These are phyloP conservation scores for Cyphellophora europaea DNA, from an alignment of 2,329 filamentous ascomycete species.

Conservation along the genomic window DNA sequence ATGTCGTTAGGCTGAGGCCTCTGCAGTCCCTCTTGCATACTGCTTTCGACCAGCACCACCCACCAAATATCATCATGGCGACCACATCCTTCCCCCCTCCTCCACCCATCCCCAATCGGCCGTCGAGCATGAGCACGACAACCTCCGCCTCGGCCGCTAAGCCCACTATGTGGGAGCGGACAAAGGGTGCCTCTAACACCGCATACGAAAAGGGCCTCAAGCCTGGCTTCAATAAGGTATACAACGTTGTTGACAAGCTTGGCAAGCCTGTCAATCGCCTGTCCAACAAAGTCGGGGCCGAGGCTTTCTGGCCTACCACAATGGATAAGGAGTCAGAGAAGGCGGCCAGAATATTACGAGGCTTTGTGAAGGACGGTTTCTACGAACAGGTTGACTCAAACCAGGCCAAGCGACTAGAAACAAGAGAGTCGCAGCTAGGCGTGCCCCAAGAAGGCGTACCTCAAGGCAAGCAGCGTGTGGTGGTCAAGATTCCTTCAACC, in stretches of 20 bases:
- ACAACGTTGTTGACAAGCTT: slow-evolving; percentile 56
- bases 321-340: slow-evolving; percentile 88
- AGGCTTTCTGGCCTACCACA: slow-evolving; percentile 77
- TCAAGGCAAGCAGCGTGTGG: slow-evolving; percentile 51
- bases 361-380: slow-evolving; percentile 77
- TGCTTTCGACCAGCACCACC: background rate
- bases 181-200: slow-evolving; percentile 33
- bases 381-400: slow-evolving; percentile 51
- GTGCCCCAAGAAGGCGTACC: slow-evolving; percentile 24
- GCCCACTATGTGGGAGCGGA: slow-evolving; percentile 45
- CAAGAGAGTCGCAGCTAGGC: slow-evolving; percentile 37
- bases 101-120: slow-evolving; percentile 1
- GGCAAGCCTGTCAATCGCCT: slow-evolving; percentile 70
- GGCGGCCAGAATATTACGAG: slow-evolving; percentile 77
- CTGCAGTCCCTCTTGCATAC: background rate
- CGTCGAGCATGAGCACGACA: background rate
- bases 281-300: slow-evolving; percentile 70
- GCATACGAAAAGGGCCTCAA: slow-evolving; percentile 42
- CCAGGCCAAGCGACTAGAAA: slow-evolving; percentile 31
- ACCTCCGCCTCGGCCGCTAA: background rate
- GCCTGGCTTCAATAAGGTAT: slow-evolving; percentile 66
- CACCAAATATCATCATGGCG: slow-evolving; percentile 1
- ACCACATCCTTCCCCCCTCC: slow-evolving; percentile 4
- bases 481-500: slow-evolving; percentile 77
- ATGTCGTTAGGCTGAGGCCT: background rate